Conservation (phyloP, 2,329 filamentous ascomycete genomes). For the Rachicladosporium sp. region DNA sequence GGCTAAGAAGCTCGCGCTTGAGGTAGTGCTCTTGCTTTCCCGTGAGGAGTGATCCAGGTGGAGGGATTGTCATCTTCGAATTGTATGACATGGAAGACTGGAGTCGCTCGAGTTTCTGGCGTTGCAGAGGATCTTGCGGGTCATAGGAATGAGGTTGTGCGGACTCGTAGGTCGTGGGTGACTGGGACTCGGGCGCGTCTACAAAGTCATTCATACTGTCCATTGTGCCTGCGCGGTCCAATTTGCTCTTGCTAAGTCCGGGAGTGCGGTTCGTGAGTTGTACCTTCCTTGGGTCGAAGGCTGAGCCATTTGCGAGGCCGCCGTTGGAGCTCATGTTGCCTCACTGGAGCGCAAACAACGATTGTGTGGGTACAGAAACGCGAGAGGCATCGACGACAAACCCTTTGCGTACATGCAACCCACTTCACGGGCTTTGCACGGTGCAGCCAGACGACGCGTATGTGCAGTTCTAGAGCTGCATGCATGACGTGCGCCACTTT, state of each 20-base stretch:
- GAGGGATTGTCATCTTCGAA: slow-evolving; percentile 35
- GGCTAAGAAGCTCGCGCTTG: slow-evolving; percentile 84
- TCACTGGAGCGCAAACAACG: no score
- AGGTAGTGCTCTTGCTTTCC: slow-evolving; percentile 99
- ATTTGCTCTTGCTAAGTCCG: no score
- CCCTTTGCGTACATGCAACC: no score
- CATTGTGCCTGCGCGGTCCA: slow-evolving; percentile 12
- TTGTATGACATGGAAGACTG: slow-evolving; percentile 5
- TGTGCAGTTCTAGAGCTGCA: no score
- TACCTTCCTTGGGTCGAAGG: slow-evolving; percentile 5
- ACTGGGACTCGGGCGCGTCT: slow-evolving; percentile 16
- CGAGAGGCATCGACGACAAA: no score
- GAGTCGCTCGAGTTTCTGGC: slow-evolving; percentile 2
- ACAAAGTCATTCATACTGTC: slow-evolving; percentile 17
- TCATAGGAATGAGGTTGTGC: background rate
- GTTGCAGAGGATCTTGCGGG: slow-evolving; percentile 1
- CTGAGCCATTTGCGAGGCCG: no score
- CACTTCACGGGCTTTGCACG: no score
- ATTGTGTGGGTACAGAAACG: no score
- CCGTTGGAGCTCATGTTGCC: no score
- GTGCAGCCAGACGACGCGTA: no score
- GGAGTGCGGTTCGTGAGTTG: slow-evolving; percentile 1
- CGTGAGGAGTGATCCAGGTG: slow-evolving; percentile 56
- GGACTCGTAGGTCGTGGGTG: background rate
- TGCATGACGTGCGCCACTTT: no score